A percentile compares a stretch with the other conserved stretches of the same genome.
Evolutionary conservation across 495 filamentous ascomycete species (phyloP).

Genomic region (Aspergillus avenaceus): DNA sequence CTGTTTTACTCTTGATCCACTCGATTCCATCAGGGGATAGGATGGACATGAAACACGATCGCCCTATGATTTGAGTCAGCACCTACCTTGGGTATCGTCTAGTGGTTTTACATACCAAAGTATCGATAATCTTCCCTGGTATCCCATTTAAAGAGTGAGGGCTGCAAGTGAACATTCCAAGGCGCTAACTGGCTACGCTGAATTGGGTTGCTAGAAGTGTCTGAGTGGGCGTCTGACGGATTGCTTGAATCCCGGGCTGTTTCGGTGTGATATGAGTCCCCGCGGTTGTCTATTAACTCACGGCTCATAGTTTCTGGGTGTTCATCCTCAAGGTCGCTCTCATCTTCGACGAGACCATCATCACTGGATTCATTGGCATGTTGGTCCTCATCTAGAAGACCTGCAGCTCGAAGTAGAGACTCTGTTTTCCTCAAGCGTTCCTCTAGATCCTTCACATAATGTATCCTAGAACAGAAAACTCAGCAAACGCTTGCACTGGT

Average conservation of each 20-base stretch:
- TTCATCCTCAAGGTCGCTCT: constrained; percentile 56
- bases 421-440: constrained; percentile 86
- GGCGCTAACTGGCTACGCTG: constrained; percentile 12
- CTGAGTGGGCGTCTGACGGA: not conserved
- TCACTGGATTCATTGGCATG: constrained; percentile 60
- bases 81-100: too few species aligned
- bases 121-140: constrained; percentile 86
- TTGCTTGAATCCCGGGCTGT: not conserved
- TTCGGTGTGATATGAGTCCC: not conserved
- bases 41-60: constrained; percentile 90
- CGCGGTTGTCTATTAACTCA: not conserved
- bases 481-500: not conserved
- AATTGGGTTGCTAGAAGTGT: not conserved
- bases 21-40: constrained; percentile 92
- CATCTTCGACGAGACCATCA: constrained; percentile 38
- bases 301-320: not conserved
- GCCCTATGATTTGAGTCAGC: constrained; percentile 51
- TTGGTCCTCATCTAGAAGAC: constrained; percentile 74
- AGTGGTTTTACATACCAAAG: constrained; percentile 59
- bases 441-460: constrained; percentile 91
- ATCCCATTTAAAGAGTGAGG: constrained; percentile 53
- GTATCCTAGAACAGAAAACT: constrained; percentile 53
- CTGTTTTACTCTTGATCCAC: constrained; percentile 96
- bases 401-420: constrained; percentile 75
- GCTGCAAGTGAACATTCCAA: constrained; percentile 44